These are phyloP conservation scores for Globisporangium yorkense DNA, from an alignment of 352 stramenopile genomes.

Conservation along the genomic window DNA sequence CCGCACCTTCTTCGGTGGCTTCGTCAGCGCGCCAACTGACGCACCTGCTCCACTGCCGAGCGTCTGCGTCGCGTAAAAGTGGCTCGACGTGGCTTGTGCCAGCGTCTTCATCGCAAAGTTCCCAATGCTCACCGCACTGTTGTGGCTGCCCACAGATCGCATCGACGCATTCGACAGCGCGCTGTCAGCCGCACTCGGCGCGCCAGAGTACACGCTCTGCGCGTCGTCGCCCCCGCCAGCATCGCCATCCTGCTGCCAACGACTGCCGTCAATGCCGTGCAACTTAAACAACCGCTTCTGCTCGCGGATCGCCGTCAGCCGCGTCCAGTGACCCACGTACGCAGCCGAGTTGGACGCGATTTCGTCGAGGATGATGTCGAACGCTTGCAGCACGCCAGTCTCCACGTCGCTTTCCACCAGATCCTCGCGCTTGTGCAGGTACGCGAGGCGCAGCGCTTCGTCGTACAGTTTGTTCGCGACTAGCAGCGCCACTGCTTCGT, in stretches of 20 bases:
- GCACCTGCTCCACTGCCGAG: slow-evolving; percentile 10
- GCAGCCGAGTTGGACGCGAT: slow-evolving; percentile 29
- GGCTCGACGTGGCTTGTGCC: slow-evolving; percentile 47
- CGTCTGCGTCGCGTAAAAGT: slow-evolving; percentile 66
- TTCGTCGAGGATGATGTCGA: slow-evolving; percentile 44
- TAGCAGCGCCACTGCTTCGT: slow-evolving; percentile 67
- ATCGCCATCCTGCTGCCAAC: slow-evolving; percentile 32
- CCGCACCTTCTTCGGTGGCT: slow-evolving; percentile 33
- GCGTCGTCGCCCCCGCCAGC: slow-evolving; percentile 24
- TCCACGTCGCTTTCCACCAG: slow-evolving; percentile 73
- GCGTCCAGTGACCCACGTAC: slow-evolving; percentile 54
- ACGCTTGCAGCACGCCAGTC: slow-evolving; percentile 36
- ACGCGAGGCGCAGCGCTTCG: slow-evolving; percentile 50
- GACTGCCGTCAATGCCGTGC: slow-evolving; percentile 66
- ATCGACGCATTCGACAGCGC: slow-evolving; percentile 56
- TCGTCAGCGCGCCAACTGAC: neutral
- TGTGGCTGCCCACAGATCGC: slow-evolving; percentile 76
- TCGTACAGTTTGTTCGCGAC: slow-evolving; percentile 51
- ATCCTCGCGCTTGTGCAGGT: slow-evolving; percentile 48
- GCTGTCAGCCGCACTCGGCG: slow-evolving; percentile 46
- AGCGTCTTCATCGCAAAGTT: slow-evolving; percentile 67
- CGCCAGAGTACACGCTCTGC: slow-evolving; percentile 36
- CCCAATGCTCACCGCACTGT: slow-evolving; percentile 53
- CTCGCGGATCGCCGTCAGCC: slow-evolving; percentile 56
- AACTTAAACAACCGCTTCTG: slow-evolving; percentile 77